Percentiles rank a stretch among this genome's conserved stretches.
Conservation (phyloP, 2,329 filamentous ascomycete genomes). For the Fusarium setosum region DNA sequence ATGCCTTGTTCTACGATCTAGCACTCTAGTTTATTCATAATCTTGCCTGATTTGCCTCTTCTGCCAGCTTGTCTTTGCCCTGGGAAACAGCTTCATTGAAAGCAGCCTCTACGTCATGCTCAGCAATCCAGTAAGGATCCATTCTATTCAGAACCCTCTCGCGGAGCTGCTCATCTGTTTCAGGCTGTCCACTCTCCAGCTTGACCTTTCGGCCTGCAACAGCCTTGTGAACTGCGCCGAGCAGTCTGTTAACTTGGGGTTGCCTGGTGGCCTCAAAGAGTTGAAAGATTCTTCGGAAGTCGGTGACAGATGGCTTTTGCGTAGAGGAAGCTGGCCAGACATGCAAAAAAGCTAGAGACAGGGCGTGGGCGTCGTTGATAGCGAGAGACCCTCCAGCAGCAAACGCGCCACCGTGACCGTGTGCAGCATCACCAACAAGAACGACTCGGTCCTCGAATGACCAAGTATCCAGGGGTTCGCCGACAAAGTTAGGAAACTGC, state of each 20-base stretch:
- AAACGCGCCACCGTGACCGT: not conserved
- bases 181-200: not conserved
- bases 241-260: not conserved
- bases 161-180: not conserved
- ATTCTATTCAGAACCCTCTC: not conserved
- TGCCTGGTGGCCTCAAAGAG: not conserved
- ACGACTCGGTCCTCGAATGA: not conserved
- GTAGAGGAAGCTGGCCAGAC: not conserved
- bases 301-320: not conserved
- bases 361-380: conserved; percentile 1
- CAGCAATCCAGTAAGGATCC: not conserved
- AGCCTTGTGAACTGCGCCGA: not conserved
- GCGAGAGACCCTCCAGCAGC: not conserved
- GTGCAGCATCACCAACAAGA: not conserved
- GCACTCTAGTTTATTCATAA: too few relatives aligned
- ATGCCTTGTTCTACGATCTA: too few relatives aligned
- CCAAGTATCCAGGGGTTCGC: not conserved
- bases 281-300: not conserved
- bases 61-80: not conserved
- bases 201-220: not conserved
- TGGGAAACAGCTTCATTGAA: not conserved
- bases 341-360: not conserved
- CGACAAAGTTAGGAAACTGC: not conserved
- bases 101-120: not conserved
- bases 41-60: too few relatives aligned